Conservation (phyloP, 306 rosid species). For the Ormosia semicastrata region DNA sequence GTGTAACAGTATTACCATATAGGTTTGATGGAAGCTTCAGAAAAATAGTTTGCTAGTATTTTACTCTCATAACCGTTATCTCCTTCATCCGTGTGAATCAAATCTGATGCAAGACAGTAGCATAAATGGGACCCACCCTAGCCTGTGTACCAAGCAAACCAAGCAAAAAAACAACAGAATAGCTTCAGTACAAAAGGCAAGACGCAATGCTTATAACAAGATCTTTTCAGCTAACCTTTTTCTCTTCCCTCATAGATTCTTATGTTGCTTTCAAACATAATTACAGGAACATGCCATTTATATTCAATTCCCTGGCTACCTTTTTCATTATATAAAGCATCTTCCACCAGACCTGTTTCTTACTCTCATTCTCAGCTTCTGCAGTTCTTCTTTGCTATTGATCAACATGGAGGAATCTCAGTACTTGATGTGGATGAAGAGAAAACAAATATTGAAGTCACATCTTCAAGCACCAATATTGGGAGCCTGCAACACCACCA, state of each 20-base stretch:
- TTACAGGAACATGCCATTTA: slow-evolving; percentile 7
- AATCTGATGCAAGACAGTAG: slow-evolving; percentile 46
- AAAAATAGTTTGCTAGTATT: slow-evolving; percentile 25
- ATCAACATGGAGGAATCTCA: slow-evolving; percentile 41
- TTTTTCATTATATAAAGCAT: slow-evolving; percentile 28
- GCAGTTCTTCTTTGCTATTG: neutral
- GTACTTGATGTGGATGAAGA: slow-evolving; percentile 48
- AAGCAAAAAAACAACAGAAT: slow-evolving; percentile 39
- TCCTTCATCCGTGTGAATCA: slow-evolving; percentile 44
- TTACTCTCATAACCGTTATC: slow-evolving; percentile 37
- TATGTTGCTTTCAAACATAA: slow-evolving; percentile 39
- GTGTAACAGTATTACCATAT: slow-evolving; percentile 21
- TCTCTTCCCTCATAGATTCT: slow-evolving; percentile 40
- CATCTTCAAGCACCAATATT: slow-evolving; percentile 32
- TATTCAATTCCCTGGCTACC: slow-evolving; percentile 22
- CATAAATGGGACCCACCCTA: slow-evolving; percentile 38
- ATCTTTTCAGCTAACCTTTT: slow-evolving; percentile 38
- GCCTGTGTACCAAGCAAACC: slow-evolving; percentile 12
- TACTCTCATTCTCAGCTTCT: neutral
- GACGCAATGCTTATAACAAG: slow-evolving; percentile 22
- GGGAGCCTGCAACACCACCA: neutral
- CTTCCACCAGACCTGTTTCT: slow-evolving; percentile 2
- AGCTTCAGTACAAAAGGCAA: slow-evolving; percentile 47
- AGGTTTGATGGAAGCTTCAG: slow-evolving; percentile 29
- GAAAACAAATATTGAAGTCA: slow-evolving; percentile 40